Evolutionary conservation across 305 asterid genomes (phyloP).

Genomic region (Andrographis paniculata): DNA sequence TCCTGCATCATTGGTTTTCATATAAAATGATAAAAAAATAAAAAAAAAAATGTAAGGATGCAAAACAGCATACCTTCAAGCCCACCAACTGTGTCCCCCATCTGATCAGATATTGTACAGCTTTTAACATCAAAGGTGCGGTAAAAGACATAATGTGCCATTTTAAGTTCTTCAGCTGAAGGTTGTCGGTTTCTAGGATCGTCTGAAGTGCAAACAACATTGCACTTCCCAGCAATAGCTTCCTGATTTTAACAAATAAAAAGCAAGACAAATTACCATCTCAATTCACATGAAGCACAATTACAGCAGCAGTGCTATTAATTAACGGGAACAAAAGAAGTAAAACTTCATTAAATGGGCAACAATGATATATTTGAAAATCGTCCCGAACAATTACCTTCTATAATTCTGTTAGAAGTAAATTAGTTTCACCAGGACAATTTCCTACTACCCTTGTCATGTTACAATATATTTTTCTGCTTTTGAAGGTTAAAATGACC

Average conservation of each 20-base stretch:
- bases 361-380: no score
- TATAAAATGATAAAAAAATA: neutral
- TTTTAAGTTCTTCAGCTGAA: conserved; percentile 47
- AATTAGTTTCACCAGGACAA: no score
- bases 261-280: no score
- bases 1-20: conserved; percentile 2
- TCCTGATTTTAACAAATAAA: conserved; percentile 40
- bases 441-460: no score
- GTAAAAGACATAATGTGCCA: conserved; percentile 65
- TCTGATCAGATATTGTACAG: conserved; percentile 40
- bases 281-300: no score
- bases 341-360: no score
- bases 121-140: conserved; percentile 68
- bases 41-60: conserved; percentile 10
- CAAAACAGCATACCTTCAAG: conserved; percentile 50
- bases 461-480: no score
- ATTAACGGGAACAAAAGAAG: no score
- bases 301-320: no score
- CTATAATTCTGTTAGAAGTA: no score
- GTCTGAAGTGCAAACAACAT: conserved; percentile 63
- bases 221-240: conserved; percentile 85
- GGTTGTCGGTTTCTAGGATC: conserved; percentile 82
- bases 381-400: no score
- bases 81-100: conserved; percentile 64
- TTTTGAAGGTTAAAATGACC: no score